A percentile compares a stretch with the other conserved stretches of the same genome.
These are phyloP conservation scores for Closterium sp. DNA, from an alignment of 139 green algal genomes.

Conservation along the genomic window DNA sequence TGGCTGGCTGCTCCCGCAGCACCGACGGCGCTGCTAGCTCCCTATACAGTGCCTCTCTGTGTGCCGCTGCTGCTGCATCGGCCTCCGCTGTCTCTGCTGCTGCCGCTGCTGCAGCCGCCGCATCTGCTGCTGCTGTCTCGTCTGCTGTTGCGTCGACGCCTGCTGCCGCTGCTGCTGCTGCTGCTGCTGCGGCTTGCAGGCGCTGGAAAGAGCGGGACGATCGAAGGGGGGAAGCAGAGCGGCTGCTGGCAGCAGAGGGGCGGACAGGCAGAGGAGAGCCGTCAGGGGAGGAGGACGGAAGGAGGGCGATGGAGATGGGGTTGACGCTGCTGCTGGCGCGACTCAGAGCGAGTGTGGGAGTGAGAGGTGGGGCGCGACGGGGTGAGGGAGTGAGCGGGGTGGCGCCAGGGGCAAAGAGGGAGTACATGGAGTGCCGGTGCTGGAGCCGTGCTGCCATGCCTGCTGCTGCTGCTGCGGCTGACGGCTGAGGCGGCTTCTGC, in stretches of 20 bases:
- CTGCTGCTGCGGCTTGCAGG: neutral
- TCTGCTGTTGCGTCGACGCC: neutral
- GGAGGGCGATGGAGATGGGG: neutral
- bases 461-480: neutral
- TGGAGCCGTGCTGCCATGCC: neutral
- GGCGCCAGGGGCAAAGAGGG: neutral
- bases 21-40: neutral
- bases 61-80: neutral
- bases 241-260: no score
- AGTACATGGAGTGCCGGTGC: neutral
- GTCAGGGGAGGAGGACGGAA: neutral
- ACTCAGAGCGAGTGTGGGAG: neutral
- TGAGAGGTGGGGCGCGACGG: neutral
- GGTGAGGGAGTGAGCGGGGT: neutral
- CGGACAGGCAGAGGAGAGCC: neutral
- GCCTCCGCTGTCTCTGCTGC: neutral
- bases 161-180: neutral
- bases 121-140: neutral
- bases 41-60: neutral
- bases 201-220: neutral
- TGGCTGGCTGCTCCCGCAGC: neutral
- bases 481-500: neutral
- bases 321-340: neutral
- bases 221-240: neutral
- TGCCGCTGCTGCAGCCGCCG: neutral